These are phyloP conservation scores for Acacia pycnantha DNA, from an alignment of 331 rosid genomes.

Conservation along the genomic window DNA sequence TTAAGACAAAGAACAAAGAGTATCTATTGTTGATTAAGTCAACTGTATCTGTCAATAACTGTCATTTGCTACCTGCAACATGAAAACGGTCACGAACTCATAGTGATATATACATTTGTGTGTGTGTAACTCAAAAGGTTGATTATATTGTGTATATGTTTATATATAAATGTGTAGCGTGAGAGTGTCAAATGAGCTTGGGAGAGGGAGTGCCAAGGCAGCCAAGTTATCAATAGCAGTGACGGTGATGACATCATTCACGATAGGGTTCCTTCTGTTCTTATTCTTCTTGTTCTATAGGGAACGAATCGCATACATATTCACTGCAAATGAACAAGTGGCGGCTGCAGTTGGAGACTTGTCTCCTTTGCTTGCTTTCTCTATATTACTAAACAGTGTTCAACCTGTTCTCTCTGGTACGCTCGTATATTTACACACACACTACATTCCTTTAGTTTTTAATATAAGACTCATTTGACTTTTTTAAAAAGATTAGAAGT, in stretches of 20 bases:
- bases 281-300: conserved; percentile 48
- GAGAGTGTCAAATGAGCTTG: conserved; percentile 35
- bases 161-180: not conserved
- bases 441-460: fast-evolving
- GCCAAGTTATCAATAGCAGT: conserved; percentile 52
- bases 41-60: not conserved
- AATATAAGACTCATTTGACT: too few species aligned
- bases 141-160: too few species aligned
- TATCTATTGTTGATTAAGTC: not conserved
- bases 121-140: too few species aligned
- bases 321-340: conserved; percentile 44
- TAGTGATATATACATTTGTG: too few species aligned
- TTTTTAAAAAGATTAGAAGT: too few species aligned
- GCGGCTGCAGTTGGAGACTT: conserved; percentile 49
- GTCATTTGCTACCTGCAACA: too few species aligned
- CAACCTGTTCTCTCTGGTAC: conserved; percentile 69
- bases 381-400: conserved; percentile 54
- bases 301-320: conserved; percentile 49
- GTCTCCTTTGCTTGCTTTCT: conserved; percentile 54
- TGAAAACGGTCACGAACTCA: too few species aligned
- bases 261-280: conserved; percentile 48
- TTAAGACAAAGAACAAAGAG: fast-evolving
- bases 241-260: conserved; percentile 39
- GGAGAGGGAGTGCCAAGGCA: conserved; percentile 53
- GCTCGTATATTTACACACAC: too few species aligned